Evolutionary conservation across 2,329 filamentous ascomycete species (phyloP).

Genomic region (Basipetospora chlamydospora): DNA sequence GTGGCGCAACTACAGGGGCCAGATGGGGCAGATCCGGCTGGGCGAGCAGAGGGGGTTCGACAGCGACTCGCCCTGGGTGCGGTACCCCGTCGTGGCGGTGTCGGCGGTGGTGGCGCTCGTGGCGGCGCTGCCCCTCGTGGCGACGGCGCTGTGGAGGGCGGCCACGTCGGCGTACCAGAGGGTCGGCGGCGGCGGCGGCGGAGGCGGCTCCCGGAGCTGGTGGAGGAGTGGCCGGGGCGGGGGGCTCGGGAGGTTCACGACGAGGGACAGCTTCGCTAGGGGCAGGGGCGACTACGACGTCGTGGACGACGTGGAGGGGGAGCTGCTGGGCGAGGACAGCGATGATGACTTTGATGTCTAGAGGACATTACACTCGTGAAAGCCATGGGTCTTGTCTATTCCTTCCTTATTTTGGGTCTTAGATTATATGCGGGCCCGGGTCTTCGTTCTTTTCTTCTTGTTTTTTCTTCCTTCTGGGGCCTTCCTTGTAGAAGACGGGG

Average conservation of each 20-base stretch:
- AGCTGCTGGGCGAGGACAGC: conserved; percentile 82
- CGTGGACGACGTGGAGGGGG: conserved; percentile 87
- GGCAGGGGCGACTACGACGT: conserved; percentile 75
- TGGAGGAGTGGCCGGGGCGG: conserved; percentile 37
- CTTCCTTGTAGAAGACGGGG: too few relatives aligned
- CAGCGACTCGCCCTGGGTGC: conserved; percentile 61
- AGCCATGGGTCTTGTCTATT: too few relatives aligned
- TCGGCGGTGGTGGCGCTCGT: conserved; percentile 48
- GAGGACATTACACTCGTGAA: too few relatives aligned
- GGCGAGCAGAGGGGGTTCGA: conserved; percentile 56
- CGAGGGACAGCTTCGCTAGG: conserved; percentile 74
- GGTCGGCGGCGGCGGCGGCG: conserved; percentile 30
- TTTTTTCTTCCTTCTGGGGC: too few relatives aligned
- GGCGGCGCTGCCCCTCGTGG: conserved; percentile 54
- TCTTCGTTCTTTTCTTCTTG: too few relatives aligned
- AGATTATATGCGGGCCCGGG: too few relatives aligned
- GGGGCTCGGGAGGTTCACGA: conserved; percentile 77
- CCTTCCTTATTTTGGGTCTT: too few relatives aligned
- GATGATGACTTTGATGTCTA: too few relatives aligned
- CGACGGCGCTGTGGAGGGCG: conserved; percentile 57
- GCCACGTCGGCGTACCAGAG: conserved; percentile 35
- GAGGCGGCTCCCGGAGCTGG: conserved; percentile 30
- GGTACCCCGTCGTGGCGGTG: conserved; percentile 64
- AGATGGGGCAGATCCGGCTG: conserved; percentile 83
- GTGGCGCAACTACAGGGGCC: conserved; percentile 71